Conservation (phyloP, 768 basidiomycete species). For the Pulveroboletus sp. region DNA sequence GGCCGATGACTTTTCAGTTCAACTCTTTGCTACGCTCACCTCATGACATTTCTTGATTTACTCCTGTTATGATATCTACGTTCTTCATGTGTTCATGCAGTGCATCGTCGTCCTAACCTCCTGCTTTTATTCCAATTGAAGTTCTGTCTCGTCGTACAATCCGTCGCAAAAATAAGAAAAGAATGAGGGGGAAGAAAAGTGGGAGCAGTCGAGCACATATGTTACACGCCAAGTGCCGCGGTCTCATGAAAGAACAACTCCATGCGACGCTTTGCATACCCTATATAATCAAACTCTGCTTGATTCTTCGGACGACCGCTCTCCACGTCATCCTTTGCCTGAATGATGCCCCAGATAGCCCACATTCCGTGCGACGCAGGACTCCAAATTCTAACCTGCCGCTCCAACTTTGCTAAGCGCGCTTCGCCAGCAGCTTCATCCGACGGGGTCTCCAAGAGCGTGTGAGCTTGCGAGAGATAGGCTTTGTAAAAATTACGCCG, state of each 20-base stretch:
- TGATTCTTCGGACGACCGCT: slow-evolving; percentile 40
- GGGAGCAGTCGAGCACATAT: background rate
- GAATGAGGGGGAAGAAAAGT: no score
- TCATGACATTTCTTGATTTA: slow-evolving; percentile 35
- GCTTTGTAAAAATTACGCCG: slow-evolving; percentile 81
- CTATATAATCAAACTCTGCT: slow-evolving; percentile 87
- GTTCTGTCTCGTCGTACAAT: slow-evolving; percentile 23
- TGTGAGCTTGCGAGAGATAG: slow-evolving; percentile 60
- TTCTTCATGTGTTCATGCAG: slow-evolving; percentile 36
- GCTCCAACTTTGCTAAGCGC: slow-evolving; percentile 58
- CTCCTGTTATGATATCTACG: slow-evolving; percentile 35
- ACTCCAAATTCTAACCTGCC: slow-evolving; percentile 82
- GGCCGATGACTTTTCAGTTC: slow-evolving; percentile 17
- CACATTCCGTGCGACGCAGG: slow-evolving; percentile 89
- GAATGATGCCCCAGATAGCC: slow-evolving; percentile 93
- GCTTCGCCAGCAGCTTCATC: slow-evolving; percentile 32
- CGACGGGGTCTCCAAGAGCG: slow-evolving; percentile 18
- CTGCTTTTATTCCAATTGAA: slow-evolving; percentile 47
- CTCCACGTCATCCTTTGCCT: slow-evolving; percentile 73
- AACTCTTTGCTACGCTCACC: slow-evolving; percentile 22
- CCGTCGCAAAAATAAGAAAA: background rate
- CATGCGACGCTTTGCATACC: slow-evolving; percentile 71
- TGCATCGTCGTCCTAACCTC: slow-evolving; percentile 16
- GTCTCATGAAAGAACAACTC: slow-evolving; percentile 56
- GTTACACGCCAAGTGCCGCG: slow-evolving; percentile 39